Percentiles rank a stretch among this genome's conserved stretches.
phyloP scores from a whole-genome alignment of 768 basidiomycete genomes.

The Filobasidium wieringae region DNA sequence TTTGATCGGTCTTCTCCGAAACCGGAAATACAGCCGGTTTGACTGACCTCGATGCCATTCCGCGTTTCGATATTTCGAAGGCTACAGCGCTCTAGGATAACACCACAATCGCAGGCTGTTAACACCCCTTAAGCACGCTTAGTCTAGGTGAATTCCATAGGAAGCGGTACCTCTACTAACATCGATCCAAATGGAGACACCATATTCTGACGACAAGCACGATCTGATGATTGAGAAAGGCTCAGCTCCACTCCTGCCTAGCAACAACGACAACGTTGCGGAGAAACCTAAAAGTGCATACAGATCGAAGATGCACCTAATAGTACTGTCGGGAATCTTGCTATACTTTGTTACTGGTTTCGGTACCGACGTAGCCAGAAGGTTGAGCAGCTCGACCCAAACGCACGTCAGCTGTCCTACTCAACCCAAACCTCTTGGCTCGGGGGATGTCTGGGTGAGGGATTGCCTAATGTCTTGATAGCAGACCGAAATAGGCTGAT shows the following conservation, averaged over 20 bases:
- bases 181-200: not conserved
- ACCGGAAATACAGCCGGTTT: too few species aligned
- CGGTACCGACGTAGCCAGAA: not conserved
- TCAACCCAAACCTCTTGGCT: constrained; percentile 2
- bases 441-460: constrained; percentile 8
- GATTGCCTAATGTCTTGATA: not conserved
- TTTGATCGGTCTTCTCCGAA: too few species aligned
- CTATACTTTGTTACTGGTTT: not conserved
- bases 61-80: too few species aligned
- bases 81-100: too few species aligned
- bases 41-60: too few species aligned
- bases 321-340: not conserved
- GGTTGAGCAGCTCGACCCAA: not conserved
- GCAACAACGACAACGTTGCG: not conserved
- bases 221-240: not conserved
- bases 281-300: not conserved
- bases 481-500: not conserved
- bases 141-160: too few species aligned
- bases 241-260: not conserved
- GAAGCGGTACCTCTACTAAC: too few species aligned
- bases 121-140: too few species aligned
- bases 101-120: too few species aligned
- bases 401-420: constrained; percentile 1
- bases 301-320: not conserved
- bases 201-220: not conserved